Conservation (phyloP, 1,284 basidiomycete genomes). For the Bondarzewia mesenterica region DNA sequence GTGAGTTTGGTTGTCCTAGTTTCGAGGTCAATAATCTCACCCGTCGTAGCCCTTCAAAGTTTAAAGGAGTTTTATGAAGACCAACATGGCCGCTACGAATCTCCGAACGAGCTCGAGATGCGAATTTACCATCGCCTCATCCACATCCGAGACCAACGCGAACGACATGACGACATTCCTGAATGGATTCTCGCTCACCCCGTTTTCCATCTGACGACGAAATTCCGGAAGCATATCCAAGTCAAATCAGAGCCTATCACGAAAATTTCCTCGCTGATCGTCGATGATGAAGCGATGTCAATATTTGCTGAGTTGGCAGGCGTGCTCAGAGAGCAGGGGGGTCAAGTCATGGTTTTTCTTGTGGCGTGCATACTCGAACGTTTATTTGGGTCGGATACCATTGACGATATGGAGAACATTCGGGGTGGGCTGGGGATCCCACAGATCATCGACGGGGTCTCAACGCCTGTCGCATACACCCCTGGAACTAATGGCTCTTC, state of each 20-base stretch:
- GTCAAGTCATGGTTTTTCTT: slow-evolving; percentile 65
- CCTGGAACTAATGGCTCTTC: slow-evolving; percentile 14
- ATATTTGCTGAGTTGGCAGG: slow-evolving; percentile 54
- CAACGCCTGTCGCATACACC: too few relatives aligned
- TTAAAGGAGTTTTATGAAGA: slow-evolving; percentile 94
- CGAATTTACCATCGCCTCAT: too few relatives aligned
- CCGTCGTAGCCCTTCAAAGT: slow-evolving; percentile 75
- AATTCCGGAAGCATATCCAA: slow-evolving; percentile 78
- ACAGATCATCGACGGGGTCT: slow-evolving; percentile 77
- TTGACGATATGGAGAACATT: slow-evolving; percentile 72
- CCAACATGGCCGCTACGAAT: slow-evolving; percentile 60
- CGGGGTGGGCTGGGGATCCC: slow-evolving; percentile 51
- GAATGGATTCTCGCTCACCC: slow-evolving; percentile 62
- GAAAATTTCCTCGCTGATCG: slow-evolving; percentile 50
- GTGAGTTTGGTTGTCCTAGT: too few relatives aligned
- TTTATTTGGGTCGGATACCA: slow-evolving; percentile 63
- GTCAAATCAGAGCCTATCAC: slow-evolving; percentile 70
- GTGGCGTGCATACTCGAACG: slow-evolving; percentile 69
- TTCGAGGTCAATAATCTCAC: slow-evolving; percentile 74
- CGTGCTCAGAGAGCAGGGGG: slow-evolving; percentile 49
- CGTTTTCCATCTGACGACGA: slow-evolving; percentile 74
- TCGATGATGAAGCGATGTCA: slow-evolving; percentile 57
- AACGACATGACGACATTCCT: slow-evolving; percentile 79
- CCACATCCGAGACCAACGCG: slow-evolving; percentile 80
- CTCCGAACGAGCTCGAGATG: too few relatives aligned